Conservation (phyloP, 2,329 filamentous ascomycete species). For the Dactylellina sp. region DNA sequence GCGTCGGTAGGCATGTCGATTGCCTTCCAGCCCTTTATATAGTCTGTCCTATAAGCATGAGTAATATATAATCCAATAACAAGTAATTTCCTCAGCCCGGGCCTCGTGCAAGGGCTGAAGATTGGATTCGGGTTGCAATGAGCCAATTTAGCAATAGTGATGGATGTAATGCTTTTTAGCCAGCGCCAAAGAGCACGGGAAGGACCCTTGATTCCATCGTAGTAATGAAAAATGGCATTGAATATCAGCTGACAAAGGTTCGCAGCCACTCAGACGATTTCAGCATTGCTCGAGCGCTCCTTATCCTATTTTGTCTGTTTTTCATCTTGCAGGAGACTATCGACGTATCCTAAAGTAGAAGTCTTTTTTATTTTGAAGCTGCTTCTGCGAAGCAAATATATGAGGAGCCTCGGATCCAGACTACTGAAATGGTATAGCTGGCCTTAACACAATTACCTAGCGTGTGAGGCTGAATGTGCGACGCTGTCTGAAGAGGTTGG, state of each 20-base stretch:
- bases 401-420: no score
- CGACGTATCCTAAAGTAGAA: no score
- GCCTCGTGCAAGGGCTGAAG: neutral
- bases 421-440: no score
- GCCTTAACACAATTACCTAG: no score
- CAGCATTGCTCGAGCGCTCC: neutral
- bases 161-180: neutral
- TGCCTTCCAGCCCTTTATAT: neutral
- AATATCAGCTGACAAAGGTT: neutral
- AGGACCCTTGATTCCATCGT: conserved; percentile 11
- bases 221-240: conserved; percentile 10
- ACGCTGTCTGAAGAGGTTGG: no score
- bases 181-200: neutral
- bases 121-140: neutral
- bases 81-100: conserved; percentile 2
- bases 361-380: neutral
- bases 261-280: no score
- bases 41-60: neutral
- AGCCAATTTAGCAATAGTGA: conserved; percentile 6
- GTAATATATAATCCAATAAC: neutral
- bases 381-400: no score
- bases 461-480: conserved; percentile 9
- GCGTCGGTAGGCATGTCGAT: neutral
- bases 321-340: neutral
- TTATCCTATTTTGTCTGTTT: neutral